Evolutionary conservation across 108 stramenopile genomes (phyloP), one percentile per base, ranked within the genome.

Genomic region (Discostella stelligeroides): DNA sequence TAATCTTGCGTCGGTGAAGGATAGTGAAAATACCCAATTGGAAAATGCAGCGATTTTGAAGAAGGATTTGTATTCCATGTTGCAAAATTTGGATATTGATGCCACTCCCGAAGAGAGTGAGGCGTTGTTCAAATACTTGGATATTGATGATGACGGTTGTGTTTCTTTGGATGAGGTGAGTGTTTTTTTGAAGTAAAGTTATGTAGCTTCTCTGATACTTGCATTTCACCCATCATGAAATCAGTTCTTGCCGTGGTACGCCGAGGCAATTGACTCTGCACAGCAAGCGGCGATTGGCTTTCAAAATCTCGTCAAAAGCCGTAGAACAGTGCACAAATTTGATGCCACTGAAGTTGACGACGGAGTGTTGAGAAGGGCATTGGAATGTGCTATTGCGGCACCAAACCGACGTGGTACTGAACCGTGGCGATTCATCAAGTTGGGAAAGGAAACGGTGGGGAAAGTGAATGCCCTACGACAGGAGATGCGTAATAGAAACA

Each of bases 321-420:
- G 89, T 8, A 71, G 89, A 29, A 86, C 89, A 13, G 74, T 90
- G 0, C 42, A 86, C 43, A 70, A 75, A 41, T 90, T 90, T 46
- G 89, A 90, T 46, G 55, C 82, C 40, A 87, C 85, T 2, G 83
- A 78, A 40, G 86, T 90, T 8, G 73, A 73, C 54, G 84, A 87
- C 40, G 86, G 70, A 21, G 85, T 87, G 15, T 28, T 90, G 27
- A 25, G 74, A 30, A 73, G 85, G 28, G 89, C 89, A 17, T 51
- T 90, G n/a, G 75, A 82, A 41, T 85, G 85, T 70, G 89, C 89
- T 21, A 90, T 87, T 45, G 79, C 84, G 4, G 89, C 89, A 7
- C 89, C 89, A 8, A 90, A 90, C 60, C 70, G 85, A 28, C 70
- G 75, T 14, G 25, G 64, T 2, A 87, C 72, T 21, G 89, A 90